Evolutionary conservation across 2,329 filamentous ascomycete genomes (phyloP).

Genomic region (Neonectria hederae): DNA sequence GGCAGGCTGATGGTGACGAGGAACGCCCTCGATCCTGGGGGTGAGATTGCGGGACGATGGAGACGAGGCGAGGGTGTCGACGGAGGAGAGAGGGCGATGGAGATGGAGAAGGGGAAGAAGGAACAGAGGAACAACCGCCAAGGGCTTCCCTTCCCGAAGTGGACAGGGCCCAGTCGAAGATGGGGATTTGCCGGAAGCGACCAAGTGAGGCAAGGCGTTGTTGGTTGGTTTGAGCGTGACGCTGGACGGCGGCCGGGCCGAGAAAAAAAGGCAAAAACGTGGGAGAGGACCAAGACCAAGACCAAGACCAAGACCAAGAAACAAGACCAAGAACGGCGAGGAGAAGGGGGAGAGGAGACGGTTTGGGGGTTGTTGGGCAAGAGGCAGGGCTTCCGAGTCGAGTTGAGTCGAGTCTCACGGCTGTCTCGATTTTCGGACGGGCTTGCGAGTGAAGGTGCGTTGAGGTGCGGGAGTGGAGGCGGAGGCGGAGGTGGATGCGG

Average conservation of each 20-base stretch:
- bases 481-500: conserved; percentile 25
- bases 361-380: neutral
- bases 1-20: conserved; percentile 20
- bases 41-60: neutral
- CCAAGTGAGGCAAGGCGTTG: conserved; percentile 14
- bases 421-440: conserved; percentile 13
- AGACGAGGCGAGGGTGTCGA: conserved; percentile 10
- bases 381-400: conserved; percentile 4
- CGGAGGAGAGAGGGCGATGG: neutral
- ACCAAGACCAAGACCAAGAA: neutral
- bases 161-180: conserved; percentile 9
- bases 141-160: conserved; percentile 1
- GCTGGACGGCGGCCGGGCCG: conserved; percentile 21
- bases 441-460: conserved; percentile 1
- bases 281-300: neutral
- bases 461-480: conserved; percentile 17
- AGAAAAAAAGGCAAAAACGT: conserved; percentile 5
- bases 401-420: conserved; percentile 2
- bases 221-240: conserved; percentile 19
- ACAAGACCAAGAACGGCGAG: neutral
- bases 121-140: conserved; percentile 1
- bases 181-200: conserved; percentile 8
- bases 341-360: neutral
- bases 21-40: conserved; percentile 5
- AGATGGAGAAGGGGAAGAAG: neutral